These are phyloP conservation scores for Cystoderma amianthinum DNA, from an alignment of 768 basidiomycete species.

Conservation along the genomic window DNA sequence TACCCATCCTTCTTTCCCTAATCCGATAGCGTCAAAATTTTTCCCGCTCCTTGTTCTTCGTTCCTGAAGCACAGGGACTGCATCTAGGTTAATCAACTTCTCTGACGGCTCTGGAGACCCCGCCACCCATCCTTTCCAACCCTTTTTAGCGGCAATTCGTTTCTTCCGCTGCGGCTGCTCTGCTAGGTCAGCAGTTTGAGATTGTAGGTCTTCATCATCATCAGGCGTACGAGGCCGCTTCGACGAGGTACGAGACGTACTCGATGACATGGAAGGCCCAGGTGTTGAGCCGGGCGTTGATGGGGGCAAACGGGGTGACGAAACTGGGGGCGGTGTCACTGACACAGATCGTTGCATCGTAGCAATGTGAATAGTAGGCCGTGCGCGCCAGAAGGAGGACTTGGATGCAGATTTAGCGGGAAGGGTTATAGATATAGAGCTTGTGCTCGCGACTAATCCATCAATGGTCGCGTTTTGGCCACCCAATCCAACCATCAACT, in stretches of 20 bases:
- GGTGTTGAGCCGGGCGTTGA: conserved; percentile 71
- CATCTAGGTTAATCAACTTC: conserved; percentile 78
- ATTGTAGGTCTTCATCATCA: conserved; percentile 40
- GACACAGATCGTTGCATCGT: conserved; percentile 65
- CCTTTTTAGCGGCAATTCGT: conserved; percentile 66
- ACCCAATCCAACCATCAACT: conserved; percentile 14
- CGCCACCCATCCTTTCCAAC: conserved; percentile 91
- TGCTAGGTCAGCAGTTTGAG: conserved; percentile 14
- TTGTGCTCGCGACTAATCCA: conserved; percentile 13
- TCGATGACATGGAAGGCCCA: conserved; percentile 66
- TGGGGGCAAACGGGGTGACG: conserved; percentile 28
- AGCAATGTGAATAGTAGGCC: conserved; percentile 71
- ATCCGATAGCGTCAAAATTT: conserved; percentile 75
- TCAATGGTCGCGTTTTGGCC: conserved; percentile 20
- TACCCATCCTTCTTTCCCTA: conserved; percentile 76
- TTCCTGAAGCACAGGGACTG: conserved; percentile 63
- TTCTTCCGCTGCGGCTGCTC: conserved; percentile 38
- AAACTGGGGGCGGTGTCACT: conserved; percentile 65
- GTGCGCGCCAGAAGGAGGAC: conserved; percentile 58
- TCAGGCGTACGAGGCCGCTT: conserved; percentile 74
- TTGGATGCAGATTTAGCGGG: conserved; percentile 18
- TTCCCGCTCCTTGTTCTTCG: conserved; percentile 79
- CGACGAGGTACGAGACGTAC: conserved; percentile 71
- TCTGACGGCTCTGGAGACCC: conserved; percentile 75
- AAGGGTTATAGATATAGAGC: not conserved